Conservation (phyloP, 345 rosid species). For the Linum tenue region DNA sequence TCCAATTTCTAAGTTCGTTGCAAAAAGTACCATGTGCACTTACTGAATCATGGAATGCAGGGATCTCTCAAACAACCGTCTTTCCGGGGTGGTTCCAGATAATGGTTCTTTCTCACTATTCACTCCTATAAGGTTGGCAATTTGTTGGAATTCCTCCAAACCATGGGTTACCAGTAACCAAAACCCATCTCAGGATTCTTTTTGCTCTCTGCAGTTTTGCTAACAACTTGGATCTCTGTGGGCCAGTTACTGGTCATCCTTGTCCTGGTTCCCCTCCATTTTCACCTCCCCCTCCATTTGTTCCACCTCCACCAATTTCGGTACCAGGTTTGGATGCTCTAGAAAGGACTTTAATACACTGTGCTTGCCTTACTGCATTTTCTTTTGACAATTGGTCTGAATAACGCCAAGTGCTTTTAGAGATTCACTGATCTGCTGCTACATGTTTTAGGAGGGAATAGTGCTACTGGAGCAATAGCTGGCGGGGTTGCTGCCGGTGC, state of each 20-base stretch:
- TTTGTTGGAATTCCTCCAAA: constrained; percentile 3
- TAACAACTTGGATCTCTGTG: constrained; percentile 84
- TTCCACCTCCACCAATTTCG: constrained; percentile 65
- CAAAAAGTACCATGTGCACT: constrained; percentile 3
- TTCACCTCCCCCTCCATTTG: constrained; percentile 99
- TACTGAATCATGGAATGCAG: constrained; percentile 31
- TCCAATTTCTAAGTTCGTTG: background rate
- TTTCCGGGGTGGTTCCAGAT: constrained; percentile 92
- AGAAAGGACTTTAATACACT: background rate
- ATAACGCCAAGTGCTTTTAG: no score
- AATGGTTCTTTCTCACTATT: constrained; percentile 96
- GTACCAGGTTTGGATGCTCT: constrained; percentile 37
- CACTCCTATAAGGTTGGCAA: constrained; percentile 87
- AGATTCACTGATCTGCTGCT: background rate
- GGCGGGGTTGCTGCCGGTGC: constrained; percentile 99
- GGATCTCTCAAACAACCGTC: constrained; percentile 89
- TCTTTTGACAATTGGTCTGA: background rate
- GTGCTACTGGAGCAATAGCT: constrained; percentile 90
- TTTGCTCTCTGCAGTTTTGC: constrained; percentile 66
- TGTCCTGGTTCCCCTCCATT: constrained; percentile 99
- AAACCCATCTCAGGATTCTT: constrained; percentile 12
- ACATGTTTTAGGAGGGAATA: constrained; percentile 52
- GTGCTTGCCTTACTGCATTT: background rate
- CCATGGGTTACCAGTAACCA: constrained; percentile 2
- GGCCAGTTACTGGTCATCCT: constrained; percentile 87